phyloP scores from a whole-genome alignment of 2,329 filamentous ascomycete genomes.

The Phialophora verrucosa region DNA sequence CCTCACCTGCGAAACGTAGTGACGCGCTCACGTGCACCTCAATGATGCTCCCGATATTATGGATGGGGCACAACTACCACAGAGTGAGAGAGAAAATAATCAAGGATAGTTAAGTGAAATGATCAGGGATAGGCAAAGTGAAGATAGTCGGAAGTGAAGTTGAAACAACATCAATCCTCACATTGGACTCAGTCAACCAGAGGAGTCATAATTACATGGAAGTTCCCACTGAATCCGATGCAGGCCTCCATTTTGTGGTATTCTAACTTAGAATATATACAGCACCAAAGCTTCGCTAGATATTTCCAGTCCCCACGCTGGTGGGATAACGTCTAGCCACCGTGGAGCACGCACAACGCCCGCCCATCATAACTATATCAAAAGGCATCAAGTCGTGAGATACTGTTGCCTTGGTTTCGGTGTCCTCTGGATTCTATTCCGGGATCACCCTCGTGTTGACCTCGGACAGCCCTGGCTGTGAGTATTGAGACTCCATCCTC shows the following conservation, averaged over 20 bases:
- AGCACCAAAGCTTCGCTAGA: slow-evolving; percentile 27
- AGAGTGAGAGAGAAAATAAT: not conserved
- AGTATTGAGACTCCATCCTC: slow-evolving; percentile 77
- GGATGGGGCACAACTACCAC: not conserved
- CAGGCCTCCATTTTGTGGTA: slow-evolving; percentile 16
- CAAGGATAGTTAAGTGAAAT: too few species aligned
- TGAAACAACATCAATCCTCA: not conserved
- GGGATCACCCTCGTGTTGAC: slow-evolving; percentile 31
- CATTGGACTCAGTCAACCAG: not conserved
- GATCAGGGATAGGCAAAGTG: too few species aligned
- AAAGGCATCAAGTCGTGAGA: slow-evolving; percentile 31
- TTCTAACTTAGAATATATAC: slow-evolving; percentile 29
- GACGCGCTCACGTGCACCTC: not conserved
- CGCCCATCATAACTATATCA: slow-evolving; percentile 21
- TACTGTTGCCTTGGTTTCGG: slow-evolving; percentile 3
- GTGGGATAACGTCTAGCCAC: slow-evolving; percentile 1
- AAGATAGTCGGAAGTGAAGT: not conserved
- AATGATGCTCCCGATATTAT: not conserved
- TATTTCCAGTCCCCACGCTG: slow-evolving; percentile 8
- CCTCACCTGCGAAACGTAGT: not conserved
- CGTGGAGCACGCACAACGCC: slow-evolving; percentile 1
- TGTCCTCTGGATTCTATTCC: slow-evolving; percentile 27
- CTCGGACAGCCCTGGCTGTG: slow-evolving; percentile 41
- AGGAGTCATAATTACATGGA: not conserved
- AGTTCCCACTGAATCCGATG: not conserved